Evolutionary conservation across 768 basidiomycete genomes (phyloP).

Genomic region (Leucosporidium creatinivorum): DNA sequence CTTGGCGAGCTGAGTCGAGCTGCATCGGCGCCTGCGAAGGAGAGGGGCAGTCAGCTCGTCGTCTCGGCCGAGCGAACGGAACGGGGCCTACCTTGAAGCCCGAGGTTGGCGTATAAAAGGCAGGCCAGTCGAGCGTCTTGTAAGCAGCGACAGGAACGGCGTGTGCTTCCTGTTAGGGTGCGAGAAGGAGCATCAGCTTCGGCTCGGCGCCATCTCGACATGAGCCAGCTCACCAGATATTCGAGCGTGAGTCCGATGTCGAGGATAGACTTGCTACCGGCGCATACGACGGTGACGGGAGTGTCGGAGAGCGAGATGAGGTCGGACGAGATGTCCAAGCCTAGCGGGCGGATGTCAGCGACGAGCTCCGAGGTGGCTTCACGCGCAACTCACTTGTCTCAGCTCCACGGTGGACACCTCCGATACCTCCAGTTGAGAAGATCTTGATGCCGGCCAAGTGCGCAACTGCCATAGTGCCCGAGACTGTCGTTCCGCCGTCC

Average conservation of each 20-base stretch:
- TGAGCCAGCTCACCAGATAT: conserved; percentile 40
- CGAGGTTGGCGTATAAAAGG: conserved; percentile 79
- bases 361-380: background rate
- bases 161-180: conserved; percentile 74
- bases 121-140: conserved; percentile 76
- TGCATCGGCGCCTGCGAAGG: conserved; percentile 60
- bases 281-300: conserved; percentile 83
- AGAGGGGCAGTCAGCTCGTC: too few relatives aligned
- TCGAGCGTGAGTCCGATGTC: conserved; percentile 67
- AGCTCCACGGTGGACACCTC: conserved; percentile 74
- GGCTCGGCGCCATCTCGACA: background rate
- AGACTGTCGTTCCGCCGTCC: conserved; percentile 63
- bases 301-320: conserved; percentile 80
- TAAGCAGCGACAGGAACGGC: conserved; percentile 86
- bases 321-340: conserved; percentile 92
- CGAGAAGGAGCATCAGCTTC: background rate
- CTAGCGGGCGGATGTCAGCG: conserved; percentile 44
- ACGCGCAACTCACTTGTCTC: conserved; percentile 51
- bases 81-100: conserved; percentile 55
- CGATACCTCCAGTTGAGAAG: conserved; percentile 87
- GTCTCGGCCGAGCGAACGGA: too few relatives aligned
- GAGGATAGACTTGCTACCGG: conserved; percentile 88
- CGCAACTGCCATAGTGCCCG: conserved; percentile 46
- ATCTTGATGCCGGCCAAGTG: conserved; percentile 79
- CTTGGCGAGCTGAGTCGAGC: conserved; percentile 54